phyloP scores from a whole-genome alignment of 352 stramenopile genomes.

The Phytophthora crassamura region DNA sequence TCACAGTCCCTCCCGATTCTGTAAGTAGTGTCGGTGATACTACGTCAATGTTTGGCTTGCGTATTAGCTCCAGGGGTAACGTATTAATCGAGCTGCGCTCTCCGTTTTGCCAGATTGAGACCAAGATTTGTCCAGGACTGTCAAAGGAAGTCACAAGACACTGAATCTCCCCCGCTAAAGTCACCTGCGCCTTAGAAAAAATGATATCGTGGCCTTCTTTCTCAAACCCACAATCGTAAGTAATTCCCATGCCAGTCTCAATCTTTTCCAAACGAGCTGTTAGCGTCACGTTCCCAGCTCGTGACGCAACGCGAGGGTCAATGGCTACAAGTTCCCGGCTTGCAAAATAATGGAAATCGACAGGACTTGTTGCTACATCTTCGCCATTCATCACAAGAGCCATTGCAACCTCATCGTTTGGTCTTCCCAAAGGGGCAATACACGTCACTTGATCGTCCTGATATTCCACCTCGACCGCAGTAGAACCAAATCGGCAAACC shows the following conservation, averaged over 20 bases:
- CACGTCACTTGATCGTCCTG: slow-evolving; percentile 30
- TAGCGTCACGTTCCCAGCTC: slow-evolving; percentile 29
- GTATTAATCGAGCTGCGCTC: slow-evolving; percentile 41
- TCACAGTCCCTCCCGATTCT: slow-evolving; percentile 14
- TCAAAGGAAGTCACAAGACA: slow-evolving; percentile 17
- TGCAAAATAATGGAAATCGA: slow-evolving; percentile 37
- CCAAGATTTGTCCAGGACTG: slow-evolving; percentile 5
- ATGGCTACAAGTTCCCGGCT: slow-evolving; percentile 34
- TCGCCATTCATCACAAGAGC: slow-evolving; percentile 34
- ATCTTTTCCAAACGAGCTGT: slow-evolving; percentile 23
- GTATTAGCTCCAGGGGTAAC: slow-evolving; percentile 32
- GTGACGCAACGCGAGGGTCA: slow-evolving; percentile 28
- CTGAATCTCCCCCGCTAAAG: slow-evolving; percentile 11
- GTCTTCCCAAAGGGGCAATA: slow-evolving; percentile 14
- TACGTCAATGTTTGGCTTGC: slow-evolving; percentile 13
- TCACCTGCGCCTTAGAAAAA: slow-evolving; percentile 19
- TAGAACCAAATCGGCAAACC: slow-evolving; percentile 43
- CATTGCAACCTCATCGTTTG: slow-evolving; percentile 23
- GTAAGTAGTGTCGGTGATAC: slow-evolving; percentile 27
- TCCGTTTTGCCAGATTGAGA: slow-evolving; percentile 47
- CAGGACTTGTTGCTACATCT: slow-evolving; percentile 23
- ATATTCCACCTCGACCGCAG: slow-evolving; percentile 12
- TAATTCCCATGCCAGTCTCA: slow-evolving; percentile 4
- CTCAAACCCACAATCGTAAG: slow-evolving; percentile 45
- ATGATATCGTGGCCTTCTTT: not conserved